Percentiles rank a stretch among this genome's conserved stretches.
Conservation (phyloP, 1,284 basidiomycete species). For the Ceratobasidium sp. region DNA sequence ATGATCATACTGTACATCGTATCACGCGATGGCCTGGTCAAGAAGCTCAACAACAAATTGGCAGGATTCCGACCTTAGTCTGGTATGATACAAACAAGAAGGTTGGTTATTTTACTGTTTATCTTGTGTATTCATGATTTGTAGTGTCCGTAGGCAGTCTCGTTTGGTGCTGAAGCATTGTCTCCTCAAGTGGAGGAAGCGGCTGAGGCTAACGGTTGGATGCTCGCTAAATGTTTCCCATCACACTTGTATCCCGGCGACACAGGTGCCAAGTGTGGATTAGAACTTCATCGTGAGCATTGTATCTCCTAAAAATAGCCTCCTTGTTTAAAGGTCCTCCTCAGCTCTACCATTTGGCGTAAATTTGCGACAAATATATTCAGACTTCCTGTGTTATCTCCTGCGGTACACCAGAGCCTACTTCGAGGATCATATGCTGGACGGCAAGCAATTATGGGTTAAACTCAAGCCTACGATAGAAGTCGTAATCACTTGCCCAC, state of each 20-base stretch:
- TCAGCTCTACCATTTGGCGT: slow-evolving; percentile 24
- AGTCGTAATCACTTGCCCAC: slow-evolving; percentile 31
- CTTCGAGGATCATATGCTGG: slow-evolving; percentile 23
- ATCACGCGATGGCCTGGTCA: slow-evolving; percentile 7
- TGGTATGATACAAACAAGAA: slow-evolving; percentile 3
- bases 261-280: not conserved
- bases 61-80: not conserved
- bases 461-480: not conserved
- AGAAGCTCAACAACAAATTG: too few relatives aligned
- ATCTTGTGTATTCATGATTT: too few relatives aligned
- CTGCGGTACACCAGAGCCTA: slow-evolving; percentile 23
- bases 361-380: slow-evolving; percentile 1
- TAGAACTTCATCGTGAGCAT: slow-evolving; percentile 2
- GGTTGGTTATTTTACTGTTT: not conserved
- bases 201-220: not conserved
- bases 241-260: not conserved
- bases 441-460: slow-evolving; percentile 21
- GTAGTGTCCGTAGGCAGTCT: not conserved
- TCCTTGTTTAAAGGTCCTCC: not conserved
- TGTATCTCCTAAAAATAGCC: too few relatives aligned
- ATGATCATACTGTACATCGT: slow-evolving; percentile 1
- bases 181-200: not conserved
- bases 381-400: slow-evolving; percentile 30
- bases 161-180: slow-evolving; percentile 12
- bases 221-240: slow-evolving; percentile 9